These are phyloP conservation scores for Gossypium raimondii DNA, from an alignment of 345 rosid genomes.

Conservation along the genomic window DNA sequence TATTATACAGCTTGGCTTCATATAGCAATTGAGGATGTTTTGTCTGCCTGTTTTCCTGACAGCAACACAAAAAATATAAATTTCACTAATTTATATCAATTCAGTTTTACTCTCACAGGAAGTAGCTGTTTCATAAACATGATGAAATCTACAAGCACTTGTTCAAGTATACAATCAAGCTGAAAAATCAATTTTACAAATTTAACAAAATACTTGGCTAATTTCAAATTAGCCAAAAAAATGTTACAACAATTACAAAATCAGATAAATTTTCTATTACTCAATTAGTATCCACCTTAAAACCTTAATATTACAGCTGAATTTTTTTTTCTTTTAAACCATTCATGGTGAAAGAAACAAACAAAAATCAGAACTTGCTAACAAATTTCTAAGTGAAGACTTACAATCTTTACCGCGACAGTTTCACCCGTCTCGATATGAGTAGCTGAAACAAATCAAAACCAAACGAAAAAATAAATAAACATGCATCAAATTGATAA, in stretches of 20 bases:
- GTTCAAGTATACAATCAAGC: background rate
- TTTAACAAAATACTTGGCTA: background rate
- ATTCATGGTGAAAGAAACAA: background rate
- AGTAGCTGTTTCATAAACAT: background rate
- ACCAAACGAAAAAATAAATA: background rate
- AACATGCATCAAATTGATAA: background rate
- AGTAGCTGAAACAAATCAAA: constrained; percentile 43
- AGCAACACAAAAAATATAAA: constrained; percentile 14
- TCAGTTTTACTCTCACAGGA: background rate
- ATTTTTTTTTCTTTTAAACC: background rate
- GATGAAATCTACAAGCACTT: background rate
- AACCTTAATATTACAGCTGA: background rate
- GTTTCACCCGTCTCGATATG: constrained; percentile 55
- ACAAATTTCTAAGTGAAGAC: constrained; percentile 16
- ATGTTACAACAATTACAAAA: background rate
- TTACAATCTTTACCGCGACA: constrained; percentile 71
- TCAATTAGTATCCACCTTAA: background rate
- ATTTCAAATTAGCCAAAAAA: background rate
- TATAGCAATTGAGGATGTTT: constrained; percentile 57
- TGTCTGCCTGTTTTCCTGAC: constrained; percentile 52
- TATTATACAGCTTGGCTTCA: constrained; percentile 56
- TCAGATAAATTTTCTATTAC: background rate
- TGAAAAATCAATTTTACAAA: background rate
- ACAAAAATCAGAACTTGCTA: background rate
- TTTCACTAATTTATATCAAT: background rate